A percentile compares a stretch with the other conserved stretches of the same genome.
phyloP scores from a whole-genome alignment of 2,329 filamentous ascomycete genomes.

The Sarocladiaceae sp. region DNA sequence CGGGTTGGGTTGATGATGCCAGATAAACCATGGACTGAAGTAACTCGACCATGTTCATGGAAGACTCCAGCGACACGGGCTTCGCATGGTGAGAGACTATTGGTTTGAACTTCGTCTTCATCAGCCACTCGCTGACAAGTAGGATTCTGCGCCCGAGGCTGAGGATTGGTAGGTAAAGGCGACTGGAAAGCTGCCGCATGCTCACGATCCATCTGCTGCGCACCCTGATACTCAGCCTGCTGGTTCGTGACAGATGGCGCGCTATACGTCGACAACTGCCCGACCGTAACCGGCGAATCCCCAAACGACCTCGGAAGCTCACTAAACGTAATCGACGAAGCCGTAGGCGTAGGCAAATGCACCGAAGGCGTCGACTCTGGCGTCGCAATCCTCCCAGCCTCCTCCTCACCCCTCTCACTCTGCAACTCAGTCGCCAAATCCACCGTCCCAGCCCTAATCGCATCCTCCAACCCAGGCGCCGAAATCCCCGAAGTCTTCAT shows the following conservation, averaged over 20 bases:
- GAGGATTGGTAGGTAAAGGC: not conserved
- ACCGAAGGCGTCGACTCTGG: not conserved
- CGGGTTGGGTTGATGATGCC: constrained; percentile 28
- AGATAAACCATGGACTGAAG: constrained; percentile 28
- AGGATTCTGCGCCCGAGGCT: not conserved
- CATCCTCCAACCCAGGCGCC: constrained; percentile 5
- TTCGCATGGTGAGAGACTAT: constrained; percentile 24
- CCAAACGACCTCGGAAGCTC: not conserved
- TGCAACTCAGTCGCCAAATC: not conserved
- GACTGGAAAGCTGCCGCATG: not conserved
- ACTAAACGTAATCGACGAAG: not conserved
- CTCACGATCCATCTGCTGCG: not conserved
- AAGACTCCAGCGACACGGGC: constrained; percentile 30
- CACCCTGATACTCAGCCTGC: too few relatives aligned
- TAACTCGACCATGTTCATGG: constrained; percentile 28
- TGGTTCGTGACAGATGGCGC: too few relatives aligned
- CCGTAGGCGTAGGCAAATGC: not conserved
- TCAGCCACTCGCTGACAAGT: not conserved
- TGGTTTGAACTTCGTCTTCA: constrained; percentile 10
- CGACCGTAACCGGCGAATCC: not conserved
- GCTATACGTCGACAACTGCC: too few relatives aligned
- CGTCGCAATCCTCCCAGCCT: not conserved
- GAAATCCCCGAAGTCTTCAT: constrained; percentile 27
- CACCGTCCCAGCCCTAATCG: not conserved
- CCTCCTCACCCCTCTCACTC: not conserved